Percentiles rank a stretch among this genome's conserved stretches.
phyloP scores from a whole-genome alignment of 768 basidiomycete genomes.

The Trametes villosa region DNA sequence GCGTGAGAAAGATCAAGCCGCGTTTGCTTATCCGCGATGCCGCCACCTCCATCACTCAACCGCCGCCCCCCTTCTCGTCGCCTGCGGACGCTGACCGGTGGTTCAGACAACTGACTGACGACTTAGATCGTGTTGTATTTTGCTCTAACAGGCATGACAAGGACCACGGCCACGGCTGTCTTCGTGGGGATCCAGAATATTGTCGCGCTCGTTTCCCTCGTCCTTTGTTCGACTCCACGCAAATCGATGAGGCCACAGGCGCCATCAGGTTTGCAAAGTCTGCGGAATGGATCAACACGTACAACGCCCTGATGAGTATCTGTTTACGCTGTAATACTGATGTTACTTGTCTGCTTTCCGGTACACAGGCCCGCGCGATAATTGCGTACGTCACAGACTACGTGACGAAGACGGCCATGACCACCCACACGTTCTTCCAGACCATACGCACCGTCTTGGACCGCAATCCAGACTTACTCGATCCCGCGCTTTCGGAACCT shows the following conservation, averaged over 20 bases:
- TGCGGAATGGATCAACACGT: neutral
- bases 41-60: neutral
- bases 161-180: neutral
- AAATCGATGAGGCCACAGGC: neutral
- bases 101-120: neutral
- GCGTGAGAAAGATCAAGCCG: neutral
- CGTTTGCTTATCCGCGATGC: neutral
- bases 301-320: neutral
- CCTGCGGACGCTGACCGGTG: neutral
- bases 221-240: neutral
- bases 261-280: neutral
- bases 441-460: neutral
- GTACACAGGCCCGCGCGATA: constrained; percentile 20
- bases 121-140: neutral
- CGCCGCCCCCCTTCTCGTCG: neutral
- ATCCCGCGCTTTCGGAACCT: neutral
- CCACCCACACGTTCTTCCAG: constrained; percentile 11
- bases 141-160: neutral
- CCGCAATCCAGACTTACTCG: neutral
- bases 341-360: constrained; percentile 23
- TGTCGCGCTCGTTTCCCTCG: constrained; percentile 1
- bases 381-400: constrained; percentile 25
- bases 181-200: neutral
- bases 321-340: constrained; percentile 24
- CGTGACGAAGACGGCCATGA: constrained; percentile 18